A percentile compares a stretch with the other conserved stretches of the same genome.
Conservation (phyloP, 495 filamentous ascomycete genomes). For the Penicillium coprophilum region DNA sequence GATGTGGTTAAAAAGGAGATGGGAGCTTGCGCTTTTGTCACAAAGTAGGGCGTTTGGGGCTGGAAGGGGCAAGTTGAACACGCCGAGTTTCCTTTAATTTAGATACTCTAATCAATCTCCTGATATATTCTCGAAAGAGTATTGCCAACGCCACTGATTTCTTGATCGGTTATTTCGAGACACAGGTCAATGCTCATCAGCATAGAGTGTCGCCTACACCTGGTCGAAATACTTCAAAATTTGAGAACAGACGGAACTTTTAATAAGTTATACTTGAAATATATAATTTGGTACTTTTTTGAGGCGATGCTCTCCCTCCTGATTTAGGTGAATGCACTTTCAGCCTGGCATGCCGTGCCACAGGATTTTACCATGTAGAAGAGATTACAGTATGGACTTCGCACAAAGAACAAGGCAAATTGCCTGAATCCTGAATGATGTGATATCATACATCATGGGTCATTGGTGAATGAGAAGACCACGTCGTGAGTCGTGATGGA, state of each 20-base stretch:
- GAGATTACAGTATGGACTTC: slow-evolving; percentile 2
- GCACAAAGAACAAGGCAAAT: slow-evolving; percentile 1
- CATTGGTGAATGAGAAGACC: slow-evolving; percentile 12
- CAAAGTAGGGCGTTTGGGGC: slow-evolving; percentile 24
- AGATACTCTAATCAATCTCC: not conserved
- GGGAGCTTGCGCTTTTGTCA: slow-evolving; percentile 75
- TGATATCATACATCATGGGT: slow-evolving; percentile 28
- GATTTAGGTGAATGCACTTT: not conserved
- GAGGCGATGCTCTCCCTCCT: not conserved
- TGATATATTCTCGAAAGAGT: not conserved
- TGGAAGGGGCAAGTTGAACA: not conserved
- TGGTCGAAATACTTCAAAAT: not conserved
- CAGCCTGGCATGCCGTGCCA: slow-evolving; percentile 12
- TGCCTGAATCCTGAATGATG: slow-evolving; percentile 17
- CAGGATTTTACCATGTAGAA: slow-evolving; percentile 2
- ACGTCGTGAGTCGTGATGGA: slow-evolving; percentile 38
- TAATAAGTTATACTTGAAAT: not conserved
- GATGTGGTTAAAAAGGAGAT: slow-evolving; percentile 66
- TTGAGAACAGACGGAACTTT: not conserved
- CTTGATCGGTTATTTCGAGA: not conserved
- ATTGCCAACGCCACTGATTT: not conserved
- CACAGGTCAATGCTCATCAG: not conserved
- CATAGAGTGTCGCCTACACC: not conserved
- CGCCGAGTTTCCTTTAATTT: not conserved
- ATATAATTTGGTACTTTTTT: not conserved